Evolutionary conservation across 768 basidiomycete genomes (phyloP).

Genomic region (Boletus sp.): DNA sequence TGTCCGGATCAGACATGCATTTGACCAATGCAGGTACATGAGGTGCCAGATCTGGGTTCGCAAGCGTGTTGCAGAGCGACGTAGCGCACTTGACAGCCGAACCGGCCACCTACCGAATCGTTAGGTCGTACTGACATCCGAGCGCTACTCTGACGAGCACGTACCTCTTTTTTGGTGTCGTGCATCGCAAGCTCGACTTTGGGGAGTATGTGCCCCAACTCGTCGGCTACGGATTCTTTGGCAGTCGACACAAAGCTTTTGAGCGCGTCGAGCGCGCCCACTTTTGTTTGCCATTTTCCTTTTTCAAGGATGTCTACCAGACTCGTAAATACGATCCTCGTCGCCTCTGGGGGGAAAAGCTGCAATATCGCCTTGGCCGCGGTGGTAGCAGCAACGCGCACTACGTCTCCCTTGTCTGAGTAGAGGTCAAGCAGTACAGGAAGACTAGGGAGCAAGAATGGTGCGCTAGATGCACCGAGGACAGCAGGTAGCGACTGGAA

Average conservation of each 20-base stretch:
- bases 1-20: slow-evolving; percentile 89
- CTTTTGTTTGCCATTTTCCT: slow-evolving; percentile 93
- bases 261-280: slow-evolving; percentile 88
- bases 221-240: slow-evolving; percentile 74
- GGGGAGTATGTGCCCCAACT: slow-evolving; percentile 79
- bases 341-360: slow-evolving; percentile 79
- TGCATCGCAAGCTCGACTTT: slow-evolving; percentile 91
- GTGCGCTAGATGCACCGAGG: slow-evolving; percentile 69
- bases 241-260: slow-evolving; percentile 69
- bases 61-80: slow-evolving; percentile 83
- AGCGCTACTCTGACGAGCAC: slow-evolving; percentile 39
- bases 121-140: slow-evolving; percentile 8
- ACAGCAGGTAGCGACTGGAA: slow-evolving; percentile 71
- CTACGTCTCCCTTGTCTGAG: slow-evolving; percentile 93
- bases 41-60: slow-evolving; percentile 88
- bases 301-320: slow-evolving; percentile 75
- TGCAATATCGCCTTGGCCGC: slow-evolving; percentile 86
- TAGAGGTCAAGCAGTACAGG: slow-evolving; percentile 78
- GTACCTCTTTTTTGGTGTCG: slow-evolving; percentile 92
- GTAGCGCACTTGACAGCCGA: slow-evolving; percentile 90
- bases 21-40: slow-evolving; percentile 89
- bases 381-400: slow-evolving; percentile 73
- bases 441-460: slow-evolving; percentile 75
- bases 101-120: slow-evolving; percentile 62
- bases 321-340: slow-evolving; percentile 60